Evolutionary conservation across 495 filamentous ascomycete genomes (phyloP), one percentile per base, ranked within the genome.

Genomic region (Xylaria grammica): DNA sequence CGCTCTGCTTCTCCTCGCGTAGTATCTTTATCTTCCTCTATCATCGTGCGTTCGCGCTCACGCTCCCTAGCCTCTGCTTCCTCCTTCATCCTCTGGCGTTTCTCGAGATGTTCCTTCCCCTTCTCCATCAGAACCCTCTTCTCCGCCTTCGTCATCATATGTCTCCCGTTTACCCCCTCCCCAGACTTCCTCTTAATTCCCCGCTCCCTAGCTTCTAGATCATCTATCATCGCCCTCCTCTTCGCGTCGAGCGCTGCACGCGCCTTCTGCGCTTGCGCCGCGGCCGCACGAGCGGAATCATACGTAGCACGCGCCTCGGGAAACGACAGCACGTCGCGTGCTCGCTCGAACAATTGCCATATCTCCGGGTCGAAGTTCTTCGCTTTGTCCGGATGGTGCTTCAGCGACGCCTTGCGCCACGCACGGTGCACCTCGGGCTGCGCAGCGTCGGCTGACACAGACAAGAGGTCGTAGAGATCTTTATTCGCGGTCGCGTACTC

Each of bases 371-470:
- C 80, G 72, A 79, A 83, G 62, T 73, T 65, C 75, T 62, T 78
- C 74, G 79, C 75, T 66, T 81, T 81, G 77, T 83, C 81, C n/a
- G 81, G 81, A 51, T 83, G 81, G 45, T 81, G 75, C n/a, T 81
- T 82, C 9, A 83, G 72, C 30, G 68, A 70, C 0, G 76, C 78
- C 52, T 78, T 78, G 55, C 75, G 74, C 73, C 80, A 83, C 49
- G 80, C 80, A 56, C 77, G 74, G 38, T 81, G 80, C 61, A 83
- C 75, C 60, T 82, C 80, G 38, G 74, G 67, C 40, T 78, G 75
- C 51, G 74, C 61, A 24, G 78, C 74, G 56, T 76, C 74, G 15
- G 79, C 71, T 57, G 80, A 75, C 27, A 78, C 72, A 13, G 67
- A 67, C 26, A 83, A 70, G 19, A 82, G 76, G n/a, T 73, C 71